Evolutionary conservation across 2,329 filamentous ascomycete species (phyloP), one percentile per base, ranked within the genome.

Genomic region (Diaporthe vaccinii): DNA sequence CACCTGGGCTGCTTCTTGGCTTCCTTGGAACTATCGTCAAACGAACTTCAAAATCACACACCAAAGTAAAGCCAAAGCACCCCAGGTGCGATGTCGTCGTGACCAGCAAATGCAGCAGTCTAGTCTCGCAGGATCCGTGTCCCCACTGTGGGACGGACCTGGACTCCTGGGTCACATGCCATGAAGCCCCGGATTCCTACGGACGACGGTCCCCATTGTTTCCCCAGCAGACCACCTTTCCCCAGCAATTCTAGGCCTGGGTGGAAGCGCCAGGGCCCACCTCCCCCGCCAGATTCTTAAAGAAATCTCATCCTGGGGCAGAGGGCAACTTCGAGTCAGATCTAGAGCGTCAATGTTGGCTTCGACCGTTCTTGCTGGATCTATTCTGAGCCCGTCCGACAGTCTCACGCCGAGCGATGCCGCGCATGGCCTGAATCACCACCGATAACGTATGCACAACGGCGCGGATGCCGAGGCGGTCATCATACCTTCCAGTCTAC

Each of bases 221-320:
- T 49, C 69, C 69, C 69, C 69, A n/a, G 55, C 22, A 36, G 17
- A 34, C 17, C 46, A n/a, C 53, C 14, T 44, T 72, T 72, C 70
- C 70, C 70, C 57, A 72, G 70, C 51, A 59, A 51, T 51, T 72
- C 39, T 49, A 51, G 55, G 25, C 55, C 44, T 51, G 44, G 39
- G 53, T 51, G 22, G n/a, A 49, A 36, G 36, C 31, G 31, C 7
- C 44, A 31, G 31, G 57, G 70, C 44, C 70, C 70, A 72, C 70
- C 31, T 72, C 57, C 57, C 57, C 57, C 70, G 41, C 70, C 31
- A 62, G 20, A 28, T 44, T 62, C 36, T 17, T 14, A 34, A 17
- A 22, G 14, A 25, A 6, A 39, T 41, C 34, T 53, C 34, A 62
- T 53, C 39, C 69, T 28, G 57, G 69, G 69, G 69, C 4, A 72